Evolutionary conservation across 2,329 filamentous ascomycete species (phyloP), one percentile per base, ranked within the genome.

Genomic region (Verticillium nonalfalfae): DNA sequence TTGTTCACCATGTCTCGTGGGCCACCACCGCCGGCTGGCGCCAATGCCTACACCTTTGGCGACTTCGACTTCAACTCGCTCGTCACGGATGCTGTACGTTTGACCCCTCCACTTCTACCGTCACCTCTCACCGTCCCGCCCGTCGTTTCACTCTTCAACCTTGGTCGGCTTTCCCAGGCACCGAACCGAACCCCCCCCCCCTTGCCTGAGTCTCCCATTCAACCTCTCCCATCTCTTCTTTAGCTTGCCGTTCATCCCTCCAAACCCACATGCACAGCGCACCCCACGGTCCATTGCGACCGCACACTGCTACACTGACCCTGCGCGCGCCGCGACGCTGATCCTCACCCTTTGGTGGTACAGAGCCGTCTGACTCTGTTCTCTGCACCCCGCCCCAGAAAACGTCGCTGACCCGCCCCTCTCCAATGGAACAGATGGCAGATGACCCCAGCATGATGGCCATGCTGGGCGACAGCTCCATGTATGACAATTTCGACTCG

Each of bases 391-490:
- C 9, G 35, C 21, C 18, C 18, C 45, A 10, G 45, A 14, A 45
- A 54, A 13, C 39, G 5, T 54, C 58, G 38, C 58, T 59, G 45
- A 59, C 58, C 39, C 21, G n/a, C 26, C 3, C 40, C 13, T 21
- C 14, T 18, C n/a, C 18, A 34, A 18, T 56, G 55, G 55, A 56
- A 33, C 63, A 66, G 64, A 63, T 66, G 63, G 64, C 61, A n/a
- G 69, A 75, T 63, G 67, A 67, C 60, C 68, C 72, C 64, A 74
- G 78, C 65, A 71, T 80, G 58, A 80, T 82, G 74, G 70, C 73
- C 31, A 68, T 80, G 34, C 70, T 82, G 60, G 76, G 82, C 60
- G 45, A 50, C 9, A 74, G 74, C 63, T 70, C 72, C 61, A 73
- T 79, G 68, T 70, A 80, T 59, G 69, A 67, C 61, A 61, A 68